Base-by-base conservation (phyloP, 306 rosid species). In the Myrica gale region DNA sequence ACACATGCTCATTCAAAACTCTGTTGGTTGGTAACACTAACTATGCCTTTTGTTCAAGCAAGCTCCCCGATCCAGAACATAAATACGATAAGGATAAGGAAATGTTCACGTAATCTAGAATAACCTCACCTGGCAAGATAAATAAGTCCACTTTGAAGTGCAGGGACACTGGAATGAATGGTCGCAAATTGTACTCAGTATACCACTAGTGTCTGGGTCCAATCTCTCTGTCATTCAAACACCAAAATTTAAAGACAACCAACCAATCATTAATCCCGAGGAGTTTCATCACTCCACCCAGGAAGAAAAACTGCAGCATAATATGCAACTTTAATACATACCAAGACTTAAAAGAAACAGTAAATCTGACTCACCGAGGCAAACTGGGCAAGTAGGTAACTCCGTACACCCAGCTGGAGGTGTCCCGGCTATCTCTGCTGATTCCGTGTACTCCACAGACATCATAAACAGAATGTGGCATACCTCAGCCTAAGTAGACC, bases 111-210 rank as follows among this genome's bases (percentile, higher is more conserved):
- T 69, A 76, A 77, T 48, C 73, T 47, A 68, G 81, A 76, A 84
- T 73, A 71, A 45, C 41, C 80, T 83, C 78, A 90, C 99, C 93
- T 88, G 96, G 80, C 99, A 95, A 71, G 99, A 92, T 67, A 95
- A 81, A 72, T 89, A 80, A 20, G 93, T 89, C 99, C 99, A 92
- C 73, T 92, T 95, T n/a, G 98, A 88, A 80, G 90, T 85, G 86
- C 99, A 95, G 68, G 90, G 92, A 69, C 97, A 95, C 55, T 87
- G 92, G 82, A 95, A 92, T 5, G 97, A 92, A 86, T 92, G 99
- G 80, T 92, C 99, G 68, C 99, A 95, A 9, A 89, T 87, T 10
- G 98, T 88, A 60, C 87, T 87, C 68, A 83, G 83, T 76, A 95
- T 95, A 58, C 99, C 97, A 73, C 99, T 89, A 45, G 87, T 82